These are phyloP conservation scores for Thecaphora thlaspeos DNA, from an alignment of 1,284 basidiomycete genomes.

Conservation along the genomic window DNA sequence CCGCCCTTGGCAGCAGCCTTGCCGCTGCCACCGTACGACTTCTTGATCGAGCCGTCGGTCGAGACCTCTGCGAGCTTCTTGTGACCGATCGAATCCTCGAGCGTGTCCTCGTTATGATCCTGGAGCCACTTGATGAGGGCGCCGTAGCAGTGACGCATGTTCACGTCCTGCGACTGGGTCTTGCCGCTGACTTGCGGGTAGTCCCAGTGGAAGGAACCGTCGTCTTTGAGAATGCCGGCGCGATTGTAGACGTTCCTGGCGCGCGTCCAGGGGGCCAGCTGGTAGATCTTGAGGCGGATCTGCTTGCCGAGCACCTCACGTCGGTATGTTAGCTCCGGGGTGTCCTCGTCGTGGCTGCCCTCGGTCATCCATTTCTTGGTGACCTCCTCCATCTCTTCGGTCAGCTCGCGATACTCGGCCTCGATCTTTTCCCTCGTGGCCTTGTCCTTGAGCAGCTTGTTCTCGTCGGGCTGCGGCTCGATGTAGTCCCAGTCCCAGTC, in stretches of 20 bases:
- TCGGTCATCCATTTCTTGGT: constrained; percentile 49
- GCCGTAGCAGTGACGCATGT: constrained; percentile 51
- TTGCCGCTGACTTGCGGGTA: constrained; percentile 53
- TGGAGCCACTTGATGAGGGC: constrained; percentile 52
- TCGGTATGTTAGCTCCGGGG: constrained; percentile 35
- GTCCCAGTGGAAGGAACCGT: constrained; percentile 48
- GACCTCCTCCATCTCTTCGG: constrained; percentile 42
- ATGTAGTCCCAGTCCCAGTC: constrained; percentile 58
- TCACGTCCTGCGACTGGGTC: constrained; percentile 37
- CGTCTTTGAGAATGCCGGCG: constrained; percentile 45
- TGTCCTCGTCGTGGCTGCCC: constrained; percentile 30
- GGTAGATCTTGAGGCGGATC: constrained; percentile 54
- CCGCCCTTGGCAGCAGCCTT: background rate
- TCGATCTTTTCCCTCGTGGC: constrained; percentile 47
- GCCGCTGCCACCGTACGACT: constrained; percentile 25
- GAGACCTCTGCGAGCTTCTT: constrained; percentile 29
- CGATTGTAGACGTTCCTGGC: constrained; percentile 55
- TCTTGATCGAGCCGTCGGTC: constrained; percentile 29
- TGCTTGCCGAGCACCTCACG: constrained; percentile 52
- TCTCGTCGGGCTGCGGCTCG: constrained; percentile 53
- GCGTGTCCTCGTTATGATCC: constrained; percentile 53
- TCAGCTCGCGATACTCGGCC: constrained; percentile 46
- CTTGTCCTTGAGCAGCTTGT: constrained; percentile 50
- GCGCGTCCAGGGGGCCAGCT: constrained; percentile 49
- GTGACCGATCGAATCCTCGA: constrained; percentile 50